These are phyloP conservation scores for Pseudogymnoascus verrucosus DNA, from an alignment of 2,329 filamentous ascomycete genomes.

Conservation along the genomic window DNA sequence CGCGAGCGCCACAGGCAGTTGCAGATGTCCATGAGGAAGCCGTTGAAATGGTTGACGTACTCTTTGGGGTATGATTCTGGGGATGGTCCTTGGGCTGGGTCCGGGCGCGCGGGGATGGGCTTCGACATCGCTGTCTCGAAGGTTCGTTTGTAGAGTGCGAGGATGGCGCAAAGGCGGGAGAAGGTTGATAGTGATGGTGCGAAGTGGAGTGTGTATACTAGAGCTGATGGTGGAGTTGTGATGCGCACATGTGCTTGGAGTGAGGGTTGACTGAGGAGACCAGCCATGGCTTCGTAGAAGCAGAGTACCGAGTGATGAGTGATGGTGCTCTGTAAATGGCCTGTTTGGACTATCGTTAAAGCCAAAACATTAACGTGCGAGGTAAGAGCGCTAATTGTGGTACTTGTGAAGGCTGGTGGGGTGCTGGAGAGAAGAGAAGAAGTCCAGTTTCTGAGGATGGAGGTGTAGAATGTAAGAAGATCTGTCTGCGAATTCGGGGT, in stretches of 20 bases:
- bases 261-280: slow-evolving; percentile 44
- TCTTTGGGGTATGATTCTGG: slow-evolving; percentile 42
- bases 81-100: slow-evolving; percentile 26
- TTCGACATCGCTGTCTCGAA: slow-evolving; percentile 57
- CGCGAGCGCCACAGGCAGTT: slow-evolving; percentile 74
- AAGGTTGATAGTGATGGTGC: slow-evolving; percentile 52
- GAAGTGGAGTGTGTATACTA: slow-evolving; percentile 67
- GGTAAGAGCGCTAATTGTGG: slow-evolving; percentile 35
- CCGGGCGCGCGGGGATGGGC: slow-evolving; percentile 24
- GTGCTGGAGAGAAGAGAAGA: slow-evolving; percentile 36
- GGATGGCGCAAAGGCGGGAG: slow-evolving; percentile 60
- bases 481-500: slow-evolving; percentile 44
- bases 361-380: slow-evolving; percentile 47
- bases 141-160: slow-evolving; percentile 65
- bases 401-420: slow-evolving; percentile 10
- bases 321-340: slow-evolving; percentile 28
- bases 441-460: slow-evolving; percentile 55
- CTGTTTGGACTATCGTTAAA: slow-evolving; percentile 52
- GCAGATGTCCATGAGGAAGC: slow-evolving; percentile 78
- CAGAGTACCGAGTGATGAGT: slow-evolving; percentile 53
- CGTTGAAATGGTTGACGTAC: slow-evolving; percentile 67
- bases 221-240: slow-evolving; percentile 56
- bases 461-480: slow-evolving; percentile 60
- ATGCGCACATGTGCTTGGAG: slow-evolving; percentile 53
- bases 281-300: slow-evolving; percentile 59